phyloP scores from a whole-genome alignment of 2,329 filamentous ascomycete genomes.

The Fusarium falciforme region DNA sequence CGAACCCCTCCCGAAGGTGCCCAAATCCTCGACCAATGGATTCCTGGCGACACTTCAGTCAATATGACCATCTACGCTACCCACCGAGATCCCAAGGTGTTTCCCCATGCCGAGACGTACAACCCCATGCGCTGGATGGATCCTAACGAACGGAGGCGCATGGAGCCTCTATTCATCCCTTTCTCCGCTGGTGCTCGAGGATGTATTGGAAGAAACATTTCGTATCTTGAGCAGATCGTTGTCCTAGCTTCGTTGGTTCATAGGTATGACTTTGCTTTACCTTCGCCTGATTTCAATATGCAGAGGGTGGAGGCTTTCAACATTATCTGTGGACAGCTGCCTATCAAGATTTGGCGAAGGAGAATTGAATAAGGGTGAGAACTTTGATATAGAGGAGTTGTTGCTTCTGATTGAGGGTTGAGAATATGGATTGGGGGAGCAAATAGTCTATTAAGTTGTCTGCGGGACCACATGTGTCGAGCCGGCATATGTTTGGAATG shows the following conservation, averaged over 20 bases:
- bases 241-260: conserved; percentile 54
- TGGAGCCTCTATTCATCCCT: background rate
- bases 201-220: background rate
- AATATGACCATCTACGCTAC: background rate
- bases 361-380: no score
- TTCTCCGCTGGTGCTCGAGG: background rate
- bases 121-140: background rate
- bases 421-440: no score
- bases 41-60: background rate
- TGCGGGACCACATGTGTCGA: no score
- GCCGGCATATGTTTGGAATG: no score
- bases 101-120: background rate
- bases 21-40: background rate
- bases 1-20: background rate
- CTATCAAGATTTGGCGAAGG: conserved; percentile 25
- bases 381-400: no score
- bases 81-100: background rate
- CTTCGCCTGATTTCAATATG: conserved; percentile 9
- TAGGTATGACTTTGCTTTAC: conserved; percentile 52
- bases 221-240: conserved; percentile 49
- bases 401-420: no score
- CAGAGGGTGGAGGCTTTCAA: conserved; percentile 24
- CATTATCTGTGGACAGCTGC: conserved; percentile 12
- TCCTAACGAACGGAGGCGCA: background rate
- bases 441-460: no score